These are phyloP conservation scores for Litchi chinensis DNA, from an alignment of 345 rosid species.

Conservation along the genomic window DNA sequence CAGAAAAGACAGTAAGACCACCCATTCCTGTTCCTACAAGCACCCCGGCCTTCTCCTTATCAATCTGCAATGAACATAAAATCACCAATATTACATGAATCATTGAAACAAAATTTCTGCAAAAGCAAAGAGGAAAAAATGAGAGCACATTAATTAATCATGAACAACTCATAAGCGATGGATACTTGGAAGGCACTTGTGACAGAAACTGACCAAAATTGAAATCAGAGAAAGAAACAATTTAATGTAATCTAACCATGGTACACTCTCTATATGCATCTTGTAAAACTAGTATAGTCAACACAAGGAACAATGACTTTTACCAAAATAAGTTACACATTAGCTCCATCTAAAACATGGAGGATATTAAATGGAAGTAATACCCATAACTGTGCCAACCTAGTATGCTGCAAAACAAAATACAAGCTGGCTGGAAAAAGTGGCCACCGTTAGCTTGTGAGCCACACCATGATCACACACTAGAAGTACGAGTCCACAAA, in stretches of 20 bases:
- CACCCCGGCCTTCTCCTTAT: slow-evolving; percentile 82
- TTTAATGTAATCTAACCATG: not conserved
- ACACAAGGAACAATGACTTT: not conserved
- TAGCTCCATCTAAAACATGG: not conserved
- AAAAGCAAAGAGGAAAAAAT: not conserved
- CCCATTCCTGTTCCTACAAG: slow-evolving; percentile 99
- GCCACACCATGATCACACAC: not conserved
- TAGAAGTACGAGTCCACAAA: not conserved
- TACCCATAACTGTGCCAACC: not conserved
- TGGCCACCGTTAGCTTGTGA: not conserved
- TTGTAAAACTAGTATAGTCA: not conserved
- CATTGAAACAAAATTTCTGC: not conserved
- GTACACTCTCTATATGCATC: not conserved
- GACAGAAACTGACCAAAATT: not conserved
- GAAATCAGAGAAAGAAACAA: not conserved
- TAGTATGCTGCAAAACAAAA: not conserved
- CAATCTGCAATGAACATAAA: slow-evolving; percentile 54
- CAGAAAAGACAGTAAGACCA: slow-evolving; percentile 83
- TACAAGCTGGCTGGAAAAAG: not conserved
- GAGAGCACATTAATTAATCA: not conserved
- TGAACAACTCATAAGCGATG: not conserved
- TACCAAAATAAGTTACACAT: not conserved
- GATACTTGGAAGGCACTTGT: not conserved
- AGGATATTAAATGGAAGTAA: not conserved
- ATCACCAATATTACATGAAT: not conserved